Evolutionary conservation across 192 early-diverging fungal genomes (phyloP), one percentile per base, ranked within the genome.

Genomic region (Coemansia sp.): DNA sequence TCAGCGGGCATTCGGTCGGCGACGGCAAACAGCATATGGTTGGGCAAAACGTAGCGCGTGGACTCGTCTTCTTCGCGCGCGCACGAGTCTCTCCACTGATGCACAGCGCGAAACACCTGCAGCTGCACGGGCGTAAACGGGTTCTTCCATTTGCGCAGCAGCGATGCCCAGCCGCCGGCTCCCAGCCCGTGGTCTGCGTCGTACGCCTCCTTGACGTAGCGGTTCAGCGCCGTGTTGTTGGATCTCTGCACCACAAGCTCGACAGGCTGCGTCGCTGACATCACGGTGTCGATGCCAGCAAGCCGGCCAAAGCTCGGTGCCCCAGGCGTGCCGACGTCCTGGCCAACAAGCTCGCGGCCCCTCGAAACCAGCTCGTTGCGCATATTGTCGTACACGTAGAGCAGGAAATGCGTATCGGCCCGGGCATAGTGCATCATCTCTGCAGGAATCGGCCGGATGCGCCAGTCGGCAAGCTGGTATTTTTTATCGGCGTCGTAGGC

Each of bases 381-480:
- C 88, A 99, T 88, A 20, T 87, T 81, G 82, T 98, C 96, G 67
- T 87, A 99, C 25, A 99, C 89, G 68, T 95, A 93, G 18, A 98
- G 82, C 24, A 99, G 83, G 64, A 91, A 99, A 65, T 99, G 97
- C 19, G 97, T 98, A 75, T 99, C 97, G 11, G 85, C 82, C 14
- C 93, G 85, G 0, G 97, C 97, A 71, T 99, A 99, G 16, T 74
- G 71, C 58, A 94, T 52, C 95, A 99, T 95, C 65, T 98, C 96
- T 14, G 69, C 65, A 3, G 97, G 91, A 16, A 99, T 56, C 6
- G 97, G 97, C n/a, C 95, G 82, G 58, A 98, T 90, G 64, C 97
- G 80, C 97, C 97, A 99, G 75, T 99, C 97, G 19, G 95, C 95
- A 53, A 93, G 69, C 80, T 99, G 97, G 74, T 92, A 97, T 67